Evolutionary conservation across 2,329 filamentous ascomycete species (phyloP).

Genomic region (Amauroascus niger): DNA sequence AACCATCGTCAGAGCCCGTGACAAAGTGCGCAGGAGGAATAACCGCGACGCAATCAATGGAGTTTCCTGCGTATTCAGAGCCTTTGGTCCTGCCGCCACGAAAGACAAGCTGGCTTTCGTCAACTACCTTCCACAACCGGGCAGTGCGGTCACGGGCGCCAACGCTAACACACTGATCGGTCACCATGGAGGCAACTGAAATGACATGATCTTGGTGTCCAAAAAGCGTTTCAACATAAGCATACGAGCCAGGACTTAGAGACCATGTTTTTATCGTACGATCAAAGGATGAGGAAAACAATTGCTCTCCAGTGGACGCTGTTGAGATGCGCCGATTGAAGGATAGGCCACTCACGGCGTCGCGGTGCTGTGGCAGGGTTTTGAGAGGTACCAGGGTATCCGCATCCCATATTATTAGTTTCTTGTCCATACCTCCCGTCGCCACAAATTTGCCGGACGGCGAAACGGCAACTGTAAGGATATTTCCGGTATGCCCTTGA

Average conservation of each 20-base stretch:
- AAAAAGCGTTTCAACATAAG: slow-evolving; percentile 91
- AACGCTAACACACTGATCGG: slow-evolving; percentile 84
- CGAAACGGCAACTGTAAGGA: slow-evolving; percentile 76
- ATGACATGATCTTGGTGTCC: slow-evolving; percentile 89
- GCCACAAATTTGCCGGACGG: slow-evolving; percentile 83
- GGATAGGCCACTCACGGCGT: slow-evolving; percentile 70
- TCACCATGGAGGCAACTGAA: slow-evolving; percentile 69
- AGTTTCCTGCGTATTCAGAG: slow-evolving; percentile 58
- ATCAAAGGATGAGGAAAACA: slow-evolving; percentile 85
- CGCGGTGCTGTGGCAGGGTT: slow-evolving; percentile 84
- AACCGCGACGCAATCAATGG: slow-evolving; percentile 84
- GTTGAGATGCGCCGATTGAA: slow-evolving; percentile 66
- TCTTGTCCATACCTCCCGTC: slow-evolving; percentile 76
- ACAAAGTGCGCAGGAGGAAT: slow-evolving; percentile 86
- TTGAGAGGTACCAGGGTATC: slow-evolving; percentile 66
- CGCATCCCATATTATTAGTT: slow-evolving; percentile 81
- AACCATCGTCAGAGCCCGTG: slow-evolving; percentile 86
- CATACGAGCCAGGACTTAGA: slow-evolving; percentile 63
- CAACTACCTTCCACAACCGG: slow-evolving; percentile 87
- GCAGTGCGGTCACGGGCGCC: slow-evolving; percentile 86
- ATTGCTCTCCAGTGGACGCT: slow-evolving; percentile 57
- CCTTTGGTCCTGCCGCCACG: slow-evolving; percentile 57
- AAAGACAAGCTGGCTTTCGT: slow-evolving; percentile 93
- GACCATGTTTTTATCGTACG: slow-evolving; percentile 94
- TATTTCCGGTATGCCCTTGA: slow-evolving; percentile 67